Evolutionary conservation across 192 early-diverging fungal genomes (phyloP), one percentile per base, ranked within the genome.

Genomic region (Coemansia nantahalensis): DNA sequence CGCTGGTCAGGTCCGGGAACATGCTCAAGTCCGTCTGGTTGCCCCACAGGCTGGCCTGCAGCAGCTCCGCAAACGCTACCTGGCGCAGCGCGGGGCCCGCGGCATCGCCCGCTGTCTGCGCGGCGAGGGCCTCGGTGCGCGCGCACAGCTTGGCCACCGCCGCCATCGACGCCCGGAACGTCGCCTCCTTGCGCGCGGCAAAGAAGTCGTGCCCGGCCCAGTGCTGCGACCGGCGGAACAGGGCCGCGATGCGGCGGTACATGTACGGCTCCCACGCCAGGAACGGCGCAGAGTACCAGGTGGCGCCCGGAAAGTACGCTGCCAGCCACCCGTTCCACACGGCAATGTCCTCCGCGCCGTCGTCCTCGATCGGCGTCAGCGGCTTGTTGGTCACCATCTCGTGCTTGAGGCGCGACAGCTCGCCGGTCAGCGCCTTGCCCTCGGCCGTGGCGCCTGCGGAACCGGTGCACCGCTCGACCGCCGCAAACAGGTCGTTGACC

Each of bases 1-100:
- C 83, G 45, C 78, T 61, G 36, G 71, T 80, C 32, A 88, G 81
- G 47, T 89, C 83, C 1, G 83, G 80, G 39, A 91, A 67, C 53
- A 96, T 78, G 41, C 87, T 90, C 45, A 93, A 65, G 47, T 93
- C 93, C 0, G 86, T 86, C 26, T 88, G 85, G 77, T 96, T 96
- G 5, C 93, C 93, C 93, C 93, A 96, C 38, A 96, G 67, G 21
- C 81, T 86, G 24, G 90, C 79, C 61, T 88, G 82, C 26, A 80
- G 59, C 57, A 91, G 56, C 56, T 89, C 90, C 56, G 80, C 69
- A 53, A 88, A 89, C 8, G 79, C 64, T 43, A 84, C 39, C 16
- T 75, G 69, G 24, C 56, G 19, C 45, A 48, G 60, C 13, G 55
- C 65, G 40, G 39, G 17, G 54, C 42, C 53, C 0, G 11, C 52